Evolutionary conservation across 1,284 basidiomycete genomes (phyloP).

Genomic region (Ganoderma sp.): DNA sequence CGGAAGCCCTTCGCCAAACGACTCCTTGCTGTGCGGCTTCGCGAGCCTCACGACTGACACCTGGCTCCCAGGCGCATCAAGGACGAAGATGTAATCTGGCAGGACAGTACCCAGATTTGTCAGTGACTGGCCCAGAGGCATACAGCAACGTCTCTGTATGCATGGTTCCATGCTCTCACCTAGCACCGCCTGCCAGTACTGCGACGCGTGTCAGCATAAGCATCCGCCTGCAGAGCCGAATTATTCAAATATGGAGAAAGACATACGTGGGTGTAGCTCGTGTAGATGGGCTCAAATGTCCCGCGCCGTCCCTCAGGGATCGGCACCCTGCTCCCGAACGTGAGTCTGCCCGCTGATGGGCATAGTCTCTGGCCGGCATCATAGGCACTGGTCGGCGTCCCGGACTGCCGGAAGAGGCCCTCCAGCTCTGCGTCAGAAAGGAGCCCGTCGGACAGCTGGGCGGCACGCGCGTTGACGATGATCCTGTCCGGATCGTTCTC

Average conservation of each 20-base stretch:
- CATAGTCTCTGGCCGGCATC: conserved; percentile 51
- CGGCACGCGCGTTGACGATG: conserved; percentile 79
- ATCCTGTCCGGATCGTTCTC: conserved; percentile 70
- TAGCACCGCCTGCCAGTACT: conserved; percentile 81
- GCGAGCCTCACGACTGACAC: conserved; percentile 66
- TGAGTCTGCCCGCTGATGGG: conserved; percentile 41
- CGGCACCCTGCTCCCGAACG: conserved; percentile 56
- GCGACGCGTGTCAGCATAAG: conserved; percentile 25
- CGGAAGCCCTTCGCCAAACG: conserved; percentile 81
- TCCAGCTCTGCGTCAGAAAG: conserved; percentile 68
- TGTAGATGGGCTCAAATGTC: conserved; percentile 77
- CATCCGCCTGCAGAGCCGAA: not conserved
- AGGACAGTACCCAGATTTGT: not conserved
- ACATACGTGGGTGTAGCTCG: conserved; percentile 66
- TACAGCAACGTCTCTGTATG: not conserved
- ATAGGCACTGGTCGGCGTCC: conserved; percentile 58
- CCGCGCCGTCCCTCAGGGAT: conserved; percentile 53
- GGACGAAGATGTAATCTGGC: conserved; percentile 86
- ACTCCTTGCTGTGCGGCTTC: conserved; percentile 64
- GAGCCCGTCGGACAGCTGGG: conserved; percentile 72
- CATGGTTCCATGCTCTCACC: conserved; percentile 51
- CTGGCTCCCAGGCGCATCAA: conserved; percentile 50
- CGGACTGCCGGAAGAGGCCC: conserved; percentile 51
- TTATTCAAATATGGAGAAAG: not conserved
- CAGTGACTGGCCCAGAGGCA: not conserved